Percentiles rank a stretch among this genome's conserved stretches.
Conservation (phyloP, 805 yeast species). For the Ogataea dorogensis region DNA sequence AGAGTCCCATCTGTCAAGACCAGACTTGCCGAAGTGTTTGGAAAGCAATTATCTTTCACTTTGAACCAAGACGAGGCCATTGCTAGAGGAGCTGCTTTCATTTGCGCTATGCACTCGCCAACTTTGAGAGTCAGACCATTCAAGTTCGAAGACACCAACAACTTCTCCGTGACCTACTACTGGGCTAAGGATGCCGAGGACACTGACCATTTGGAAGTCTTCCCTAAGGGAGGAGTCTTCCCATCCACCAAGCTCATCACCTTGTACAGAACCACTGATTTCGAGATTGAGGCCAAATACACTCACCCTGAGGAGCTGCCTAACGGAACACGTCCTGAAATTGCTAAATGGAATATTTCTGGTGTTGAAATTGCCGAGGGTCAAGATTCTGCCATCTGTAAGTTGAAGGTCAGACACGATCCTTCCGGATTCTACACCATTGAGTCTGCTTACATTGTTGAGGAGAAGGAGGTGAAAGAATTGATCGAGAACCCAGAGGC, state of each 20-base stretch:
- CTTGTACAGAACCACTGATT: constrained; percentile 86
- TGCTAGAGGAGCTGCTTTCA: constrained; percentile 98
- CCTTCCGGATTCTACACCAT: constrained; percentile 94
- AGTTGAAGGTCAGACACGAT: constrained; percentile 94
- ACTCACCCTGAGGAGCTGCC: constrained; percentile 74
- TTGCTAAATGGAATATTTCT: constrained; percentile 82
- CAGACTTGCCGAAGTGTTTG: constrained; percentile 74
- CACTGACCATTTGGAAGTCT: constrained; percentile 88
- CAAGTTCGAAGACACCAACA: constrained; percentile 95
- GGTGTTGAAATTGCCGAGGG: constrained; percentile 84
- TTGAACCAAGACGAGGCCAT: constrained; percentile 99
- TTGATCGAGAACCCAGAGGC: constrained; percentile 63
- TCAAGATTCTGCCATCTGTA: constrained; percentile 75
- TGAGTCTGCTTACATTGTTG: constrained; percentile 92
- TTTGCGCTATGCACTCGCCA: constrained; percentile 99
- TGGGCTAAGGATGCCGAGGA: constrained; percentile 96
- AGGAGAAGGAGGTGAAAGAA: constrained; percentile 87
- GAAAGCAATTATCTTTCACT: constrained; percentile 85
- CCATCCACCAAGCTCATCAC: constrained; percentile 97
- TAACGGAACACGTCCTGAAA: constrained; percentile 57
- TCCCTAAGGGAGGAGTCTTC: constrained; percentile 89
- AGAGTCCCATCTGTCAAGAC: constrained; percentile 94
- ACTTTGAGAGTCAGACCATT: constrained; percentile 97
- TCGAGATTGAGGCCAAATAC: constrained; percentile 81
- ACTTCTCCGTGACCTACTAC: constrained; percentile 85